Percentiles rank a stretch among this genome's conserved stretches.
Evolutionary conservation across 805 yeast genomes (phyloP).

Genomic region (Saccharomycopsis fermentans): DNA sequence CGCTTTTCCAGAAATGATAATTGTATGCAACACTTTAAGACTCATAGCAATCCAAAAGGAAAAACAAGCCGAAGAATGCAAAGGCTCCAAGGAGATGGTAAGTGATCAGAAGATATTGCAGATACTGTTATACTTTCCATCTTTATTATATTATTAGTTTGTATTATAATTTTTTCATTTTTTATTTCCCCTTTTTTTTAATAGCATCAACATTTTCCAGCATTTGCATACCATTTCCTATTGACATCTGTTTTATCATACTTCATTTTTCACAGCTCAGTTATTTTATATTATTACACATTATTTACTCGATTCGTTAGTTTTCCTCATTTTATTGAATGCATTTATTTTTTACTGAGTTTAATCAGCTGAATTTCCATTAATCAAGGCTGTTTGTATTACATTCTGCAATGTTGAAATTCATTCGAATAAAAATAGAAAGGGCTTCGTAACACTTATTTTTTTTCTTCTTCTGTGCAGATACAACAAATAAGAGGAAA

Average conservation of each 20-base stretch:
- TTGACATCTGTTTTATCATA: background rate
- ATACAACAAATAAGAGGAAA: background rate
- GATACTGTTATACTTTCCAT: background rate
- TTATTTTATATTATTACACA: too few relatives aligned
- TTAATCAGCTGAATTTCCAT: too few relatives aligned
- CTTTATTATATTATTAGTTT: background rate
- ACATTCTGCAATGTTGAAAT: background rate
- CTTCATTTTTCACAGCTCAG: background rate
- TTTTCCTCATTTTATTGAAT: background rate
- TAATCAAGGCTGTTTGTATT: too few relatives aligned
- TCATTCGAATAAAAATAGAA: too few relatives aligned
- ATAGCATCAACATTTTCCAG: background rate
- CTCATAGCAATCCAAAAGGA: constrained; percentile 17
- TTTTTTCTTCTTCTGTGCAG: background rate
- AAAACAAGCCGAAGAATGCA: constrained; percentile 17
- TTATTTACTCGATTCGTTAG: background rate
- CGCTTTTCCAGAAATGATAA: constrained; percentile 17
- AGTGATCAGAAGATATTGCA: background rate
- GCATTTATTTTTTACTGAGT: too few relatives aligned
- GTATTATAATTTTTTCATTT: background rate
- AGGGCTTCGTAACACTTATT: background rate
- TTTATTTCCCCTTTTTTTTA: background rate
- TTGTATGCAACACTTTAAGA: constrained; percentile 18
- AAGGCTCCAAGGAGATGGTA: background rate
- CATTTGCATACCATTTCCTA: background rate